phyloP scores from a whole-genome alignment of 1,284 basidiomycete species.

The Anthracocystis panici-leucophaei region DNA sequence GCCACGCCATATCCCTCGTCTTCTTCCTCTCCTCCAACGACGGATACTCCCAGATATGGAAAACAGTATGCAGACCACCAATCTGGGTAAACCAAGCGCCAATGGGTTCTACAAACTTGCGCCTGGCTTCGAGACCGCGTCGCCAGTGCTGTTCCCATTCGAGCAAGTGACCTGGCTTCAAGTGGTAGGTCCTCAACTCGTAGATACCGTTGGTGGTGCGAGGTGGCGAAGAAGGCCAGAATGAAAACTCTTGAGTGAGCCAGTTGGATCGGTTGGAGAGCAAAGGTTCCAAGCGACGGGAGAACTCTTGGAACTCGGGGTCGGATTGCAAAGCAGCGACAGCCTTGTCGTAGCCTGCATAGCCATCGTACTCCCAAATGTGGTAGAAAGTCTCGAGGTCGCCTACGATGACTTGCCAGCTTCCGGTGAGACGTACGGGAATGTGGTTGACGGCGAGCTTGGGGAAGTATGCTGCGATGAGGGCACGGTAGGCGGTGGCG shows the following conservation, averaged over 20 bases:
- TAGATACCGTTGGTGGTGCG: constrained; percentile 52
- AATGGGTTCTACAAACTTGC: constrained; percentile 64
- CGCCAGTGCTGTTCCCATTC: constrained; percentile 68
- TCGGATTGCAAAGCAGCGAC: constrained; percentile 36
- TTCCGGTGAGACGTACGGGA: constrained; percentile 54
- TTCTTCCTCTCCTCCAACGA: constrained; percentile 65
- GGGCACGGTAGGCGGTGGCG: constrained; percentile 53
- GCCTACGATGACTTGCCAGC: constrained; percentile 65
- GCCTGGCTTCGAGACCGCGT: constrained; percentile 64
- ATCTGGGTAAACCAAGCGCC: constrained; percentile 68
- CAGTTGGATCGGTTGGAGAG: constrained; percentile 61
- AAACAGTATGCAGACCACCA: constrained; percentile 65
- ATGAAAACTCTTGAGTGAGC: constrained; percentile 67
- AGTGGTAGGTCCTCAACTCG: constrained; percentile 66
- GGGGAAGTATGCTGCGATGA: constrained; percentile 56
- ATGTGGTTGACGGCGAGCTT: constrained; percentile 47
- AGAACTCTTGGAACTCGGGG: constrained; percentile 46
- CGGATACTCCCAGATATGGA: constrained; percentile 67
- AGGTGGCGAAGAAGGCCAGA: constrained; percentile 60
- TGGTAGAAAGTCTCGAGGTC: constrained; percentile 68
- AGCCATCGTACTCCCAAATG: constrained; percentile 67
- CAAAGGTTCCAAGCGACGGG: constrained; percentile 31
- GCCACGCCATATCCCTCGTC: constrained; percentile 66
- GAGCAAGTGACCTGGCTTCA: constrained; percentile 64
- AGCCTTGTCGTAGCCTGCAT: constrained; percentile 62